Conservation (phyloP, 1,139 yeast genomes). For the Debaryomyces psychrophilus region DNA sequence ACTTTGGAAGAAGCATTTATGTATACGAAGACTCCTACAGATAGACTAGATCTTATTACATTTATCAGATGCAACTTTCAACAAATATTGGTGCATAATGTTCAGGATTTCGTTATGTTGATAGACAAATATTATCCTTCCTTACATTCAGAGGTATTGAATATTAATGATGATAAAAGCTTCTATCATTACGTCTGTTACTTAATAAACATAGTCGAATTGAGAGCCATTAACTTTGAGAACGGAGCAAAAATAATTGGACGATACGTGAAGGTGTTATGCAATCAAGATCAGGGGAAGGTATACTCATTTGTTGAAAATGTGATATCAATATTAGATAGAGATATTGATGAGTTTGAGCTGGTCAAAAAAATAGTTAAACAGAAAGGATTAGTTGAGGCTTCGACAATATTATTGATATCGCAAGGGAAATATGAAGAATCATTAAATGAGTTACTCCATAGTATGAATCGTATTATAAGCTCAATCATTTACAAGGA, state of each 20-base stretch:
- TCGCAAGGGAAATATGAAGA: conserved; percentile 24
- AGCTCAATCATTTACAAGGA: conserved; percentile 15
- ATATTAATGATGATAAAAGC: conserved; percentile 25
- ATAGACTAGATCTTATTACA: conserved; percentile 35
- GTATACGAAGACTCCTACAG: conserved; percentile 31
- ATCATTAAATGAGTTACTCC: conserved; percentile 32
- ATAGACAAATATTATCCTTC: conserved; percentile 40
- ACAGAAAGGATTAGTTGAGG: conserved; percentile 31
- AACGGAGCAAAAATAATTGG: conserved; percentile 21
- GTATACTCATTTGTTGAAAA: conserved; percentile 23
- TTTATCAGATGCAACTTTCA: conserved; percentile 43
- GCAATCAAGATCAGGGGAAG: conserved; percentile 23
- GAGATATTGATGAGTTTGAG: conserved; percentile 21
- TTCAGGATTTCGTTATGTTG: conserved; percentile 38
- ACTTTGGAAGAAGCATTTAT: conserved; percentile 46
- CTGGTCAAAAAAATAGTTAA: conserved; percentile 25
- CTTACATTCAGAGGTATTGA: conserved; percentile 40
- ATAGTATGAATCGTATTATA: conserved; percentile 21
- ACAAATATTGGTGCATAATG: conserved; percentile 36
- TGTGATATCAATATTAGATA: conserved; percentile 17
- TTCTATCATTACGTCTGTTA: conserved; percentile 33
- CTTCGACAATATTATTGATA: conserved; percentile 33
- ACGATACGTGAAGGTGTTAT: conserved; percentile 36
- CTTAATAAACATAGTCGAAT: conserved; percentile 19
- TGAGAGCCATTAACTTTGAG: background rate